phyloP scores from a whole-genome alignment of 108 stramenopile species.

The Cyclotella baltica region DNA sequence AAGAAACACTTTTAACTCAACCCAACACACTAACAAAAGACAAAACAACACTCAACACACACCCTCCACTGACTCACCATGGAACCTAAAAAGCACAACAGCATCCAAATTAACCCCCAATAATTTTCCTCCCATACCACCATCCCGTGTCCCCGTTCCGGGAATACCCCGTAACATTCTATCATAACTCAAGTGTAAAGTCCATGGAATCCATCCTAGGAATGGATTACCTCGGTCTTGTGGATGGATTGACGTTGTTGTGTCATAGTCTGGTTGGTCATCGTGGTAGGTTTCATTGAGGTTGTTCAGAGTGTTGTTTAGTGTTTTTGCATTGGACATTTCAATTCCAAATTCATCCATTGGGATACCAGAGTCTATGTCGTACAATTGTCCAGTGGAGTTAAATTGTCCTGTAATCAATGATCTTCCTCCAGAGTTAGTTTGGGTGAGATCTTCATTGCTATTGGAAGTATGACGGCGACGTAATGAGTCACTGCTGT shows the following conservation, averaged over 20 bases:
- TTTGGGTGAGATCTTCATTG: no score
- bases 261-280: not conserved
- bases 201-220: slow-evolving; percentile 81
- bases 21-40: slow-evolving; percentile 4
- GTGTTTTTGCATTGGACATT: not conserved
- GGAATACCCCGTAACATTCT: slow-evolving; percentile 80
- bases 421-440: not conserved
- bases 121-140: slow-evolving; percentile 68
- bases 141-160: slow-evolving; percentile 80
- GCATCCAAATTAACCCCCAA: slow-evolving; percentile 86
- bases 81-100: slow-evolving; percentile 83
- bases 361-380: not conserved
- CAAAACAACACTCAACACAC: not conserved
- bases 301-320: not conserved
- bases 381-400: slow-evolving; percentile 2
- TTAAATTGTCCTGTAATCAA: not conserved
- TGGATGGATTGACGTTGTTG: slow-evolving; percentile 46
- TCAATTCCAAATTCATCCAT: slow-evolving; percentile 12
- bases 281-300: not conserved
- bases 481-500: no score
- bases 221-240: slow-evolving; percentile 75
- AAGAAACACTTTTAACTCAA: no score
- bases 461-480: no score
- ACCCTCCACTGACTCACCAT: slow-evolving; percentile 49
- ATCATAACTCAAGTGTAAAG: slow-evolving; percentile 65